Evolutionary conservation across 2,329 filamentous ascomycete species (phyloP), one percentile per base, ranked within the genome.

Genomic region (Diaporthe velutina): DNA sequence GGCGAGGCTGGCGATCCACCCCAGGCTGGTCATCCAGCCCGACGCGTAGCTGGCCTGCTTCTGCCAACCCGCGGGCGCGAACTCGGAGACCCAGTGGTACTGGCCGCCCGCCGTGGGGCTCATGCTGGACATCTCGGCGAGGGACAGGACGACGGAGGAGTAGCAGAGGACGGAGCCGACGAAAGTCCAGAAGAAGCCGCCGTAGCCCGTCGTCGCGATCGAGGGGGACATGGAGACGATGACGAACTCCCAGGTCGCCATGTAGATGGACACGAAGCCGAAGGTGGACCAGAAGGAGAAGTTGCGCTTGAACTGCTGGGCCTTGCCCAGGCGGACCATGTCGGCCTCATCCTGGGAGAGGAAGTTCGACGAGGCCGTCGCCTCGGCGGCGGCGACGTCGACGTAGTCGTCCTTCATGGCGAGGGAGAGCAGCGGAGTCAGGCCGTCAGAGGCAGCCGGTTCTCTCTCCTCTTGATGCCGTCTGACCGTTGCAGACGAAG

Each of bases 241-340:
- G 3, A 77, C 73, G 42, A 78, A 78, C 55, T 79, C 78, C 78
- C 78, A 79, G 0, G 78, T 78, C 9, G 77, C 77, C 78, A 80
- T 80, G 60, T 79, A 79, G 48, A 80, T 78, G 52, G 78, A 78
- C 33, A 80, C 74, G 60, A 80, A 80, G 17, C 78, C 77, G 13
- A 80, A 73, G 3, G 77, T 75, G 22, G 77, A 76, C 75, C 75
- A 76, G 50, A 76, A 71, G 33, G 70, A 57, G 66, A 78, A 77
- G 40, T 75, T 77, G 57, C 78, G 75, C 57, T 76, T 75, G 58
- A 79, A 77, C 74, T 79, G 77, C 50, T 78, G 76, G 12, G 71
- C 66, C 45, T 75, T 75, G 71, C 74, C 74, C 19, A 75, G 66
- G 25, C 74, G 66, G 1, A 60, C 66, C 74, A 75, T 75, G 48